phyloP scores from a whole-genome alignment of 805 yeast genomes.

The Ogataea ramenticola region DNA sequence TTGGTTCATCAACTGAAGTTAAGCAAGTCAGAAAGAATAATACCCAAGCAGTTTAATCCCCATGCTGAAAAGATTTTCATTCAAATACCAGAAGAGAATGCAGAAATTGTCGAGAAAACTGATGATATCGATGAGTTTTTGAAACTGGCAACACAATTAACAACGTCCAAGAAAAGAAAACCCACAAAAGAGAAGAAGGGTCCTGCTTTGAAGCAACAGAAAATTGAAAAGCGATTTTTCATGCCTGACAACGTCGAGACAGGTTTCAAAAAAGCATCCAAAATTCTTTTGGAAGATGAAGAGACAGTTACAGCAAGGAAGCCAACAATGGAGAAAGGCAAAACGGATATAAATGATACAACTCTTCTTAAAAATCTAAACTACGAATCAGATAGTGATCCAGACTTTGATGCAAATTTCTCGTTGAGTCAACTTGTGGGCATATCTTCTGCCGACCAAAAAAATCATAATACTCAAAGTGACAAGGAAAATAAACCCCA shows the following conservation, averaged over 20 bases:
- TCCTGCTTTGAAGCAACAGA: slow-evolving; percentile 3
- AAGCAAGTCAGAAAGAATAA: slow-evolving; percentile 51
- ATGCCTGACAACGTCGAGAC: slow-evolving; percentile 70
- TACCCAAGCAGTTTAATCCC: slow-evolving; percentile 56
- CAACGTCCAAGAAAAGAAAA: slow-evolving; percentile 32
- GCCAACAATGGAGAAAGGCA: background rate
- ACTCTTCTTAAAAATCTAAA: too few relatives aligned
- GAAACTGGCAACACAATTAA: slow-evolving; percentile 57
- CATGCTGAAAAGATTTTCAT: slow-evolving; percentile 48
- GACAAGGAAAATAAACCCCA: background rate
- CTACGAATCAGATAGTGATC: background rate
- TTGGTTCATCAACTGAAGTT: slow-evolving; percentile 36
- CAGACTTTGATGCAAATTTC: slow-evolving; percentile 4
- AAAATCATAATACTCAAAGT: background rate
- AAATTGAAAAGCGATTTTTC: slow-evolving; percentile 41
- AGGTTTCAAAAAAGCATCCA: slow-evolving; percentile 51
- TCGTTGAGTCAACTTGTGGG: background rate
- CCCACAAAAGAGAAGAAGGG: slow-evolving; percentile 8
- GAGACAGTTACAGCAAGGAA: background rate
- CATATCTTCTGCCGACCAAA: slow-evolving; percentile 1
- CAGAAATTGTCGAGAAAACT: slow-evolving; percentile 37
- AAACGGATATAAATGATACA: background rate
- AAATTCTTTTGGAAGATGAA: slow-evolving; percentile 27
- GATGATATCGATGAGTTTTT: slow-evolving; percentile 59
- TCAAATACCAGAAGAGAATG: slow-evolving; percentile 65